Evolutionary conservation across 2,329 filamentous ascomycete genomes (phyloP), one percentile per base, ranked within the genome.

Genomic region (Nothophoma quercina): DNA sequence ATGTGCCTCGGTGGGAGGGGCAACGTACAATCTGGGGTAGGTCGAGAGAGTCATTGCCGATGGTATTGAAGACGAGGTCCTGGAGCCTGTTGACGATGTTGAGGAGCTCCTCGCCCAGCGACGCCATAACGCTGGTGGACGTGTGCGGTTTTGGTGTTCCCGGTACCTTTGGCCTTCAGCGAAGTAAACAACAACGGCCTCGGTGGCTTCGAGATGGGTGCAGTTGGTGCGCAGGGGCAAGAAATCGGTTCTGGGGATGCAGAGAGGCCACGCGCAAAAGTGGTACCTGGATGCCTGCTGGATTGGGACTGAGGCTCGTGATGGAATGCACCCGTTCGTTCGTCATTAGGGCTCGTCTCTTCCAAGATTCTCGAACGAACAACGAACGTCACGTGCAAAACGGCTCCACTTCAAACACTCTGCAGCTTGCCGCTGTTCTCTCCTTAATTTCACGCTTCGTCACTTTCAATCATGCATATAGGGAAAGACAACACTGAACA

Each of bases 21-120:
- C 87, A 72, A 96, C 95, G 81, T 87, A 97, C 95, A 83, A 99
- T 99, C 80, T 99, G 95, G 53, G 95, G 95, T 51, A 99, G 82
- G 78, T 99, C 95, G 56, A 99, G 85, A 45, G 93, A 98, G 77
- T 99, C 95, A 81, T 93, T 98, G 78, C 95, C 95, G 77, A 99
- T 99, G 65, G 95, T 99, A 80, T 99, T 99, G 83, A 99, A 99
- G 71, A 99, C 95, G 72, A 99, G 80, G 78, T 98, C 95, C 78
- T 99, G 95, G 71, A 99, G 84, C 83, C 96, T 96, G 83, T 99
- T 99, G 80, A 99, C 95, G 62, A 92, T 96, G 67, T 86, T 87
- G 75, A 99, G 86, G 78, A 99, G 82, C 78, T 99, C 93, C 78
- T 99, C 95, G 73, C 95, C 93, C 69, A 99, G 87, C 71, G 93